Evolutionary conservation across 768 basidiomycete genomes (phyloP).

Genomic region (Chiua virens): DNA sequence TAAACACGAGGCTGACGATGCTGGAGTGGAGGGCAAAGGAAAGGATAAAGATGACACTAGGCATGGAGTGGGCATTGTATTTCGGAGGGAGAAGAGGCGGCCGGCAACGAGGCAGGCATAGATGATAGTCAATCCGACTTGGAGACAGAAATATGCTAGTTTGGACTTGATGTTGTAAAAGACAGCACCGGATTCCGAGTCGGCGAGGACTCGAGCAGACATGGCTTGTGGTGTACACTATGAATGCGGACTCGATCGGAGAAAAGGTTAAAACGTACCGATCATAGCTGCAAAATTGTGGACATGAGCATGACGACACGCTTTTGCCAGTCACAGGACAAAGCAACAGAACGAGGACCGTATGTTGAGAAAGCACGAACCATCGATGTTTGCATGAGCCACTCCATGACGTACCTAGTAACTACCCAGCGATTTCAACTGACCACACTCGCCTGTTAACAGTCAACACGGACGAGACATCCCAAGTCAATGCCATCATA

Average conservation of each 20-base stretch:
- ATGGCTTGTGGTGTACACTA: slow-evolving; percentile 4
- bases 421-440: slow-evolving; percentile 4
- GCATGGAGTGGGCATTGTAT: slow-evolving; percentile 10
- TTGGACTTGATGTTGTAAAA: slow-evolving; percentile 22
- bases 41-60: slow-evolving; percentile 33
- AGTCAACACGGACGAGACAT: background rate
- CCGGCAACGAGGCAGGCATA: slow-evolving; percentile 31
- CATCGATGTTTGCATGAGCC: slow-evolving; percentile 29
- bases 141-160: slow-evolving; percentile 29
- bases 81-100: slow-evolving; percentile 27
- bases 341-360: slow-evolving; percentile 11
- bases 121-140: slow-evolving; percentile 31
- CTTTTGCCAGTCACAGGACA: slow-evolving; percentile 14
- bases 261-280: slow-evolving; percentile 4
- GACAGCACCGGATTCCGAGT: slow-evolving; percentile 5
- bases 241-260: background rate
- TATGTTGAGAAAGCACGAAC: slow-evolving; percentile 1
- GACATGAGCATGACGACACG: slow-evolving; percentile 16
- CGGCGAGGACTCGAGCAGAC: slow-evolving; percentile 14
- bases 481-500: slow-evolving; percentile 19
- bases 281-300: slow-evolving; percentile 9
- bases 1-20: slow-evolving; percentile 34
- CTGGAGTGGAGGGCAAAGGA: slow-evolving; percentile 23
- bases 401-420: slow-evolving; percentile 30
- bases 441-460: too few relatives aligned